Base-by-base conservation (phyloP, 2,329 filamentous ascomycete genomes). In the Arthrobotrys conoides region DNA sequence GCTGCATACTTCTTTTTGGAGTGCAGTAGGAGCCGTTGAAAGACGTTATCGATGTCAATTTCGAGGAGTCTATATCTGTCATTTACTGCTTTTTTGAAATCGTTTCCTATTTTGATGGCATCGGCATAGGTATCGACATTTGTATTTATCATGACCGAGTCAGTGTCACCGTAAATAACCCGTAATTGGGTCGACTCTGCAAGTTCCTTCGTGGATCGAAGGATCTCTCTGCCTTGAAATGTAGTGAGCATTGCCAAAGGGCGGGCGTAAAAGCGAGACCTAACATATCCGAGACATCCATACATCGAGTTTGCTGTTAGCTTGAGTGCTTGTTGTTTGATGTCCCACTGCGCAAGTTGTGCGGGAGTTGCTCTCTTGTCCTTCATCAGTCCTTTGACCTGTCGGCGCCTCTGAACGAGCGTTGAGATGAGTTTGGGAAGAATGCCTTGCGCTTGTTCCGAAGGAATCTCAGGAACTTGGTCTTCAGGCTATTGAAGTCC, bases 231-330 rank as follows among this genome's bases (percentile, higher is more conserved):
- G 73, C 96, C 96, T 85, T 99, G 98, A 86, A 91, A 97, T 0
- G 96, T 99, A 1, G 94, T 98, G 84, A 99, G 91, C 85, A 98
- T 93, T 73, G 96, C 96, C 59, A 99, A 88, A 10, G 96, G 96
- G 71, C 96, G 91, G 76, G 96, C 96, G 83, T 99, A 99, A 86
- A 99, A 99, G 64, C 96, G 93, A 72, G 96, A 98, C 84, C 94
- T 97, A 12, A 93, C 95, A 84, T 97, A 99, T 82, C 96, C 96
- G 84, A 99, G 87, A 88, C 96, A 99, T 82, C 96, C 96, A 84
- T 99, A 99, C 96, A 99, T 99, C 81, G 95, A 98, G 86, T 99
- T 99, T 83, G 96, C 96, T 51, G 96, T 99, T 66, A 99, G 89
- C 86, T 99, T 99, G 83, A 99, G 86, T 30, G 96, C 96, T 84